Base-by-base conservation (phyloP, 2,329 filamentous ascomycete genomes). In the Clathrospora elynae region DNA sequence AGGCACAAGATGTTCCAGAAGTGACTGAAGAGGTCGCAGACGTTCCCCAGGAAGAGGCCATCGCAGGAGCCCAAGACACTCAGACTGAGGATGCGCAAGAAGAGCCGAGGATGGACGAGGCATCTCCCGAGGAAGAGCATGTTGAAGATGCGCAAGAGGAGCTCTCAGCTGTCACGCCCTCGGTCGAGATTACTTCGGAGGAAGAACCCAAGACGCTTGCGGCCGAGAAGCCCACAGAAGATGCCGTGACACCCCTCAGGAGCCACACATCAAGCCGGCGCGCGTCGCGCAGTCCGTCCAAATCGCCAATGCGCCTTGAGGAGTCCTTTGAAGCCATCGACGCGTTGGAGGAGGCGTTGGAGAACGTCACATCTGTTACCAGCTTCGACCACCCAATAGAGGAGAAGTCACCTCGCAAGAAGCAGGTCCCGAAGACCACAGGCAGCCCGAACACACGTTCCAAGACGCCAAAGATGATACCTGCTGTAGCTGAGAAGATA, bases 271-370 rank as follows among this genome's bases (percentile, higher is more conserved):
- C 61, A 6, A 59, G 46, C 32, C 51, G 61, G 28, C 53, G 57
- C 16, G 46, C 49, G 8, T 62, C 56, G 3, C 55, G 57, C 28
- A 64, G 53, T 28, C 55, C 57, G 1, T 55, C 61, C 9, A 65
- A 54, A 38, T 59, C 59, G 14, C 63, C 67, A 7, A 67, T 70
- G 55, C 64, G 63, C 6, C 57, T 70, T 18, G 73, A 77, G 49
- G 71, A 77, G 44, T 75, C 76, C 2, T 74, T 80, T 19, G 72
- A 74, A 39, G 78, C 75, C 4, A 67, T 79, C 23, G 78, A 80
- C 51, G 73, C 71, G 2, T 67, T 79, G 6, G 76, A 80, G 42
- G 76, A 80, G 40, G 76, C 74, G 6, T 68, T 80, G 2, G 76
- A 79, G 39, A 70, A 75, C 26, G 64, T 79, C 49, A 62, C 71